Percentiles rank a stretch among this genome's conserved stretches.
Conservation (phyloP, 257 asterid genomes). For the Phtheirospermum japonicum region DNA sequence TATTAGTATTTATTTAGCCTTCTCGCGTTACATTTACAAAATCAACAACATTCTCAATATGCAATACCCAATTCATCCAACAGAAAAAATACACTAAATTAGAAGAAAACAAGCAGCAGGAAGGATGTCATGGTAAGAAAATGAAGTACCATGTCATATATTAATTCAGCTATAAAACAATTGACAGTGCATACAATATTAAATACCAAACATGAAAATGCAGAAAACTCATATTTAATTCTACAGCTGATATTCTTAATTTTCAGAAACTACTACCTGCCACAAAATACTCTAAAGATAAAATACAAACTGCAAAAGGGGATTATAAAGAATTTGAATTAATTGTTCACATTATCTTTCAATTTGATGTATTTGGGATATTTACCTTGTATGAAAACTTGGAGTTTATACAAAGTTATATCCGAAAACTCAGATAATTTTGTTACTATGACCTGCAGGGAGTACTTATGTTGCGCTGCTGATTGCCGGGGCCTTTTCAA, state of each 20-base stretch:
- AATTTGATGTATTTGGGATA: no score
- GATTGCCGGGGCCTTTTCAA: neutral
- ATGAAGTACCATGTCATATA: neutral
- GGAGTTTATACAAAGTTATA: no score
- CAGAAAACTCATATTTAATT: neutral
- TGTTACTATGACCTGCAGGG: no score
- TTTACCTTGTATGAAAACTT: no score
- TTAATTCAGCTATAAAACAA: conserved; percentile 13
- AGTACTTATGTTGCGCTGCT: no score
- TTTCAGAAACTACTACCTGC: conserved; percentile 5
- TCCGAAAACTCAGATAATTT: no score
- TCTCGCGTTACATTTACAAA: conserved; percentile 46
- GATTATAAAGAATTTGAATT: no score
- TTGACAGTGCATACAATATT: conserved; percentile 16
- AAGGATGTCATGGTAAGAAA: no score
- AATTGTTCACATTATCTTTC: no score
- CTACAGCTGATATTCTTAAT: neutral
- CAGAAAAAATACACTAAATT: neutral
- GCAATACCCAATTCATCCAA: conserved; percentile 16
- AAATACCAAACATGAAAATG: neutral
- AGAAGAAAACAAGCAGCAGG: no score
- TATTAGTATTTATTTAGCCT: conserved; percentile 68
- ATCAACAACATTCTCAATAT: conserved; percentile 26
- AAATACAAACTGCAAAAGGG: no score
- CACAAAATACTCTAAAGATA: neutral